A percentile compares a stretch with the other conserved stretches of the same genome.
Evolutionary conservation across 1,284 basidiomycete species (phyloP).

Genomic region (Prillingera fragicola): DNA sequence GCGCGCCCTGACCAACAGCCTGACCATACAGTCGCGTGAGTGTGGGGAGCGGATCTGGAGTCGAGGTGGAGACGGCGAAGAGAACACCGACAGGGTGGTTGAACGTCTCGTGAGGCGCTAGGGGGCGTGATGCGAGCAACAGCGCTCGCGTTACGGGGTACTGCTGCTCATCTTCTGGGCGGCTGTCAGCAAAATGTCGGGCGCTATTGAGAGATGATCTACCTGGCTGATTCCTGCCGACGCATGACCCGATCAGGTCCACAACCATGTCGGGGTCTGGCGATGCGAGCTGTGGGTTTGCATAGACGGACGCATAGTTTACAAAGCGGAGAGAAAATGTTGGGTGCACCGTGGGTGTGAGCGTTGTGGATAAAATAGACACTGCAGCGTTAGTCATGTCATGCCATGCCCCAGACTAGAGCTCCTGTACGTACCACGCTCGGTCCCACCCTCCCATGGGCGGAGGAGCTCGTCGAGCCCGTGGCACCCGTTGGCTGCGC

Average conservation of each 20-base stretch:
- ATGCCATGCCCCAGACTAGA: not conserved
- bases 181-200: not conserved
- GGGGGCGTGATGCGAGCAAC: constrained; percentile 40
- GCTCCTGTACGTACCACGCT: constrained; percentile 37
- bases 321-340: constrained; percentile 46
- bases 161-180: constrained; percentile 40
- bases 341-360: constrained; percentile 45
- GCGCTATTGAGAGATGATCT: not conserved
- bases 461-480: constrained; percentile 46
- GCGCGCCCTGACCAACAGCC: constrained; percentile 25
- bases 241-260: constrained; percentile 35
- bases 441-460: constrained; percentile 46
- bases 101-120: constrained; percentile 46
- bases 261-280: constrained; percentile 44
- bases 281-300: constrained; percentile 23
- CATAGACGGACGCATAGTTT: constrained; percentile 38
- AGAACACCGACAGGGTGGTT: constrained; percentile 47
- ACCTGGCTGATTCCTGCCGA: constrained; percentile 16
- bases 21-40: constrained; percentile 35
- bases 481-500: constrained; percentile 44
- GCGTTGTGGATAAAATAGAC: constrained; percentile 42
- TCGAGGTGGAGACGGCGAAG: constrained; percentile 42
- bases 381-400: constrained; percentile 26
- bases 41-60: constrained; percentile 38
- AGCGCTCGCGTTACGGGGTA: constrained; percentile 44